phyloP scores from a whole-genome alignment of 306 rosid genomes.

The Morella rubra region DNA sequence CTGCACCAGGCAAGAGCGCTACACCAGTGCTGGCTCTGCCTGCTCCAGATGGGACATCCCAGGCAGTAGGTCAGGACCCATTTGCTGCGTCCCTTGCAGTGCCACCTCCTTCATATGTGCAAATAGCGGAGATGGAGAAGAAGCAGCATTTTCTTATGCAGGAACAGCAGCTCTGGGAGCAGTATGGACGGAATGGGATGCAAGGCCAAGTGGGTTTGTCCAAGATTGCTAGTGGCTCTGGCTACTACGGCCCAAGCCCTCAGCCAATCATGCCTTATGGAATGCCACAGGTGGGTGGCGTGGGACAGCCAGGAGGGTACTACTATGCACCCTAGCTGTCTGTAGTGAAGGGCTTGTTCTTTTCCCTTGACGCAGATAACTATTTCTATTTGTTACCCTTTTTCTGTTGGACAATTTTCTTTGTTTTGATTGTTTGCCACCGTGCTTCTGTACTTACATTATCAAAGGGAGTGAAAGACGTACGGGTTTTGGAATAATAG shows the following conservation, averaged over 20 bases:
- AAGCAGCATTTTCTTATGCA: constrained; percentile 71
- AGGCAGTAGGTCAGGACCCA: constrained; percentile 67
- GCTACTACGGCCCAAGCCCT: constrained; percentile 36
- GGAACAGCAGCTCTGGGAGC: constrained; percentile 81
- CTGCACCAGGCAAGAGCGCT: constrained; percentile 44
- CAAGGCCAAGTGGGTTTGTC: constrained; percentile 66
- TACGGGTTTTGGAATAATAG: constrained; percentile 8
- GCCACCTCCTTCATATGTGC: constrained; percentile 85
- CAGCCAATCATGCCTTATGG: constrained; percentile 63
- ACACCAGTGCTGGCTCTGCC: constrained; percentile 70
- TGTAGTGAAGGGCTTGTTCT: neutral
- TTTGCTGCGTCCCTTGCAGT: constrained; percentile 75
- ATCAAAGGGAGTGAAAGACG: neutral
- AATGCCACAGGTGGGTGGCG: constrained; percentile 50
- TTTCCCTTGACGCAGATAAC: constrained; percentile 17
- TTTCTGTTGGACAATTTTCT: neutral
- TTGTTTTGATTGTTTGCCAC: neutral
- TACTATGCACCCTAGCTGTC: constrained; percentile 42
- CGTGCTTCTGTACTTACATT: neutral
- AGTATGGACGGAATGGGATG: constrained; percentile 75
- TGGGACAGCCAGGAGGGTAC: constrained; percentile 62
- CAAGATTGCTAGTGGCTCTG: constrained; percentile 50
- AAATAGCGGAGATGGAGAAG: constrained; percentile 85
- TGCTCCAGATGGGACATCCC: constrained; percentile 74
- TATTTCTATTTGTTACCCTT: neutral